Percentiles rank a stretch among this genome's conserved stretches.
Conservation (phyloP, 75 land plant genomes). For the Gnetum montanum region DNA sequence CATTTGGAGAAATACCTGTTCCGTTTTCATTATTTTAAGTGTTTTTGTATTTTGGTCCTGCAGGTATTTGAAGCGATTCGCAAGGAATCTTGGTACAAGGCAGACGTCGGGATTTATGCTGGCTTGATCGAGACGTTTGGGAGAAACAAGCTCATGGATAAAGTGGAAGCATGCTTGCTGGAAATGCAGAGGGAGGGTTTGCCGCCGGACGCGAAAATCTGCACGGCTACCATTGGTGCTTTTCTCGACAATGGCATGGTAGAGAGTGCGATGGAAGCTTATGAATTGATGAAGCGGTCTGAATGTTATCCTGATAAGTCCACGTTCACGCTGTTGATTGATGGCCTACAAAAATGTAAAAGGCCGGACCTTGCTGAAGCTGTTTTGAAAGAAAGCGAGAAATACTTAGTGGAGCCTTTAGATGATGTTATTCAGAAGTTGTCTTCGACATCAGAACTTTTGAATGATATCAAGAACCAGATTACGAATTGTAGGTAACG, state of each 20-base stretch:
- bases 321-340: slow-evolving; percentile 34
- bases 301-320: slow-evolving; percentile 43
- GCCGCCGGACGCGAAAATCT: slow-evolving; percentile 39
- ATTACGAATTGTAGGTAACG: too few species aligned
- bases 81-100: slow-evolving; percentile 74
- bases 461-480: too few species aligned
- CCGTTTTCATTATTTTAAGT: too few species aligned
- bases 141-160: slow-evolving; percentile 41
- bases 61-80: slow-evolving; percentile 62
- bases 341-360: slow-evolving; percentile 37
- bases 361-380: slow-evolving; percentile 24
- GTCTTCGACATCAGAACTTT: too few species aligned
- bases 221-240: slow-evolving; percentile 66
- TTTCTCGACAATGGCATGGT: slow-evolving; percentile 44
- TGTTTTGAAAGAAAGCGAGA: slow-evolving; percentile 27
- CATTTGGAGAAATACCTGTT: too few species aligned
- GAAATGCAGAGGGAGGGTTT: slow-evolving; percentile 53
- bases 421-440: too few species aligned
- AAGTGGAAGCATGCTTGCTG: slow-evolving; percentile 35
- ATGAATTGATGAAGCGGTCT: slow-evolving; percentile 39
- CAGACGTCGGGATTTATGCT: slow-evolving; percentile 39
- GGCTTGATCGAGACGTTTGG: slow-evolving; percentile 67
- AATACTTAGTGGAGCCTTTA: slow-evolving; percentile 34
- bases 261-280: slow-evolving; percentile 52
- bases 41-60: too few species aligned